Evolutionary conservation across 495 filamentous ascomycete species (phyloP), one percentile per base, ranked within the genome.

Genomic region (Monascus purpureus): DNA sequence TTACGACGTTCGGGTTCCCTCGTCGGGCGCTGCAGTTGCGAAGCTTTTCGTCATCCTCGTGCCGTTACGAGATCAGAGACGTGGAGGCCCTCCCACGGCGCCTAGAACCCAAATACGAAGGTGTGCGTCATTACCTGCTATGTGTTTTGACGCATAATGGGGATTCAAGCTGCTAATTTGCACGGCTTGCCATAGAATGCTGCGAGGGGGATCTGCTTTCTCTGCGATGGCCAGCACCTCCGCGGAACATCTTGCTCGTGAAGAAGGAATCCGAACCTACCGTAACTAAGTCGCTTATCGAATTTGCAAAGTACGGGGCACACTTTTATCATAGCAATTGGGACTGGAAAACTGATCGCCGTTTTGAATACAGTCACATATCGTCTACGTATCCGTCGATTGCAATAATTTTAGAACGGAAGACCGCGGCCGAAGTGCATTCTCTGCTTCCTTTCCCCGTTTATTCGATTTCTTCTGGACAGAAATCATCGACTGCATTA

Each of bases 211-310:
- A 73, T 34, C 70, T 97, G 2, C 70, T 94, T 29, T 80, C 77
- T 33, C 69, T 97, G 8, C 73, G 77, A 57, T 97, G 90, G 90
- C 82, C 83, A 2, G 69, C 73, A 20, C 84, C 86, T 15, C 92
- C 85, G 1, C 75, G 82, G 32, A 96, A 96, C 49, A 66, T 97
- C 36, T 70, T 97, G 30, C 61, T 96, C 25, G 77, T 93, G 36
- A 85, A 87, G 48, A 97, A 97, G 45, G 67, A 82, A 27, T 67
- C 77, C 39, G 77, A 74, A 9, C 72, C 77, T 0, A 54, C 63
- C 6, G 83, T 93, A 18, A 82, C 73, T 0, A 55, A 67, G 6
- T 79, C 80, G 1, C 57, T 93, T 18, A 47, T 92, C 30, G 75
- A 81, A 48, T 92, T 90, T 50, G 75, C 78, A 26, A 78, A 75